Evolutionary conservation across 352 stramenopile genomes (phyloP).

Genomic region (Pythium scleroteichum): DNA sequence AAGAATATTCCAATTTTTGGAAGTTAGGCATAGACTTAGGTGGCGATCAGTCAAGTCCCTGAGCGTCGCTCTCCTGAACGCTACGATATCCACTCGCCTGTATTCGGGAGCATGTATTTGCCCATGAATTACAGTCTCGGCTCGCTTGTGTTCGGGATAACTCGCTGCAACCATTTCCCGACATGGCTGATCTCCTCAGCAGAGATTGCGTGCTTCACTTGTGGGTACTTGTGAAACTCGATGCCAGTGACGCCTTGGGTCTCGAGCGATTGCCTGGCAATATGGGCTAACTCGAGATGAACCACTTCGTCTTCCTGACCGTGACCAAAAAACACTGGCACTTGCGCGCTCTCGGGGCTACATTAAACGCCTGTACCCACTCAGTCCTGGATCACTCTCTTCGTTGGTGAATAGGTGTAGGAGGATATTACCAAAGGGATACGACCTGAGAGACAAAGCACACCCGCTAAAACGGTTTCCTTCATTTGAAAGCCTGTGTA

Average conservation of each 20-base stretch:
- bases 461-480: constrained; percentile 47
- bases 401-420: neutral
- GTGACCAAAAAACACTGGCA: constrained; percentile 81
- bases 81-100: no score
- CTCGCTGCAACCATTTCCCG: constrained; percentile 56
- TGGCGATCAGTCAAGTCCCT: no score
- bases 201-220: constrained; percentile 66
- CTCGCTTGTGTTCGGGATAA: constrained; percentile 15
- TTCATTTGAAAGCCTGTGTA: constrained; percentile 78
- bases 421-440: constrained; percentile 35
- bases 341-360: constrained; percentile 52
- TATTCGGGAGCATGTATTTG: no score
- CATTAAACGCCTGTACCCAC: constrained; percentile 42
- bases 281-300: constrained; percentile 56
- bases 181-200: constrained; percentile 73
- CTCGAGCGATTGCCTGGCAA: constrained; percentile 65
- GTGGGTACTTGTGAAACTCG: constrained; percentile 62
- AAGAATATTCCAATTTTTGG: no score
- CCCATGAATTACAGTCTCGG: no score
- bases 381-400: neutral
- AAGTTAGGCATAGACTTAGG: no score
- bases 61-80: no score
- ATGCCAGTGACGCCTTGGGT: constrained; percentile 48
- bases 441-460: constrained; percentile 75
- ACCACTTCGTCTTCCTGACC: constrained; percentile 68